A percentile compares a stretch with the other conserved stretches of the same genome.
phyloP scores from a whole-genome alignment of 2,329 filamentous ascomycete genomes.

The Malbranchea zuffiana region DNA sequence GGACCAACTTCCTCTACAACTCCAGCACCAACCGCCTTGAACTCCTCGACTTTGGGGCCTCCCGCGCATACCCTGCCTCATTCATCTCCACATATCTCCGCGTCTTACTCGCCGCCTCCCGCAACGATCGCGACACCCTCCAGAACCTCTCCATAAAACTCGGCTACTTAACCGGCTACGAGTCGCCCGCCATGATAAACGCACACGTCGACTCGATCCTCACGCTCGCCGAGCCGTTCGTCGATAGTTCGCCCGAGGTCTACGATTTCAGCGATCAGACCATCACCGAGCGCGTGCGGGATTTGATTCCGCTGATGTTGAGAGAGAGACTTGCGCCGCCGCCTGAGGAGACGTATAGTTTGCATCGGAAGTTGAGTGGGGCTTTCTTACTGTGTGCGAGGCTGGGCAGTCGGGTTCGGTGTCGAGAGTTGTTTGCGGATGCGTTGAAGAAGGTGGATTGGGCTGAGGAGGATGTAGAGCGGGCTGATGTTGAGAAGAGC shows the following conservation, averaged over 20 bases:
- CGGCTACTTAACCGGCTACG: constrained; percentile 85
- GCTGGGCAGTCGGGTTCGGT: constrained; percentile 70
- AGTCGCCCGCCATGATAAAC: constrained; percentile 74
- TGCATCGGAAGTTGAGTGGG: constrained; percentile 90
- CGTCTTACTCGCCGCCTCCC: constrained; percentile 69
- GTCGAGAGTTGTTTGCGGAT: constrained; percentile 60
- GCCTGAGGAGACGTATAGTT: constrained; percentile 91
- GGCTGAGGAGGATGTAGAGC: constrained; percentile 7
- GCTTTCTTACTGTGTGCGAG: constrained; percentile 86
- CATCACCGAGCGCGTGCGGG: constrained; percentile 85
- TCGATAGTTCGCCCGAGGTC: constrained; percentile 59
- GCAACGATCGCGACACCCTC: constrained; percentile 53
- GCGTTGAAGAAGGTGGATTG: constrained; percentile 23
- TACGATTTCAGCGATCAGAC: constrained; percentile 94
- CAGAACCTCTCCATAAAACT: constrained; percentile 60
- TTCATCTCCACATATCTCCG: constrained; percentile 74
- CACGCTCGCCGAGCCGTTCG: constrained; percentile 86
- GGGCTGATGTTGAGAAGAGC: background rate
- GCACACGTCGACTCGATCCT: constrained; percentile 82
- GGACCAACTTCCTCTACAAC: constrained; percentile 98
- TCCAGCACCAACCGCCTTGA: constrained; percentile 60
- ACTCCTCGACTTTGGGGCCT: constrained; percentile 90
- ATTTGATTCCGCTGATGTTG: constrained; percentile 85
- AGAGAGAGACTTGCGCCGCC: constrained; percentile 78
- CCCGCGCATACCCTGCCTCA: constrained; percentile 65